Conservation (phyloP, 257 asterid species). For the Solanum acaule region DNA sequence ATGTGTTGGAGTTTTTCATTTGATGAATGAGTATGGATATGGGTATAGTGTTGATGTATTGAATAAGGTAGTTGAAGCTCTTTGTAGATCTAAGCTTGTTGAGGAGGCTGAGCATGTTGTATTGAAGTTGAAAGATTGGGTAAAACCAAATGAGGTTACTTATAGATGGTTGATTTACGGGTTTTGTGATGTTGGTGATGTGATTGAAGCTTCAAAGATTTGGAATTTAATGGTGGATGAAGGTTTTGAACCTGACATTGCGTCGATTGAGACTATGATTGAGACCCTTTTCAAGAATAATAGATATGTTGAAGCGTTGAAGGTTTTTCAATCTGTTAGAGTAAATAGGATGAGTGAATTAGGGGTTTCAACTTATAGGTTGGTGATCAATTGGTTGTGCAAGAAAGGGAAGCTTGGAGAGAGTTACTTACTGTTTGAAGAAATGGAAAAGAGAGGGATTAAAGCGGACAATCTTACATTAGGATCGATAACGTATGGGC, state of each 20-base stretch:
- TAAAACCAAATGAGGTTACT: constrained; percentile 46
- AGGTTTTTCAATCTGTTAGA: constrained; percentile 62
- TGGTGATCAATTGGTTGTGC: constrained; percentile 77
- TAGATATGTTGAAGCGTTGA: constrained; percentile 42
- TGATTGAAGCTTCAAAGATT: constrained; percentile 73
- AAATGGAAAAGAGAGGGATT: constrained; percentile 60
- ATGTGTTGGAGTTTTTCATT: constrained; percentile 70
- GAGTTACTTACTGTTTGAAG: constrained; percentile 42
- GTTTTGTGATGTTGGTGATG: constrained; percentile 71
- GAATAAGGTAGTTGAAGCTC: constrained; percentile 44
- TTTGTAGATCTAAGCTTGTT: constrained; percentile 58
- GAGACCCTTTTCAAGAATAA: constrained; percentile 64
- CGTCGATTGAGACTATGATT: constrained; percentile 39
- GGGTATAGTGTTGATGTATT: constrained; percentile 41
- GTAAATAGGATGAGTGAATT: constrained; percentile 31
- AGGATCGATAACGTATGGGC: constrained; percentile 45
- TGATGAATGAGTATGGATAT: constrained; percentile 70
- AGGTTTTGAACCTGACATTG: constrained; percentile 40
- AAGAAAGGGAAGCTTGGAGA: constrained; percentile 65
- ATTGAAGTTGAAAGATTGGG: constrained; percentile 45
- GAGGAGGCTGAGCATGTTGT: constrained; percentile 69
- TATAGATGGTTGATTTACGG: constrained; percentile 78
- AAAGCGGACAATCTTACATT: constrained; percentile 33
- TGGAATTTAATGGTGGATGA: constrained; percentile 87
- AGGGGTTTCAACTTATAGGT: constrained; percentile 44